phyloP scores from a whole-genome alignment of 129 eudicot species.

The Helianthus tuberosus region DNA sequence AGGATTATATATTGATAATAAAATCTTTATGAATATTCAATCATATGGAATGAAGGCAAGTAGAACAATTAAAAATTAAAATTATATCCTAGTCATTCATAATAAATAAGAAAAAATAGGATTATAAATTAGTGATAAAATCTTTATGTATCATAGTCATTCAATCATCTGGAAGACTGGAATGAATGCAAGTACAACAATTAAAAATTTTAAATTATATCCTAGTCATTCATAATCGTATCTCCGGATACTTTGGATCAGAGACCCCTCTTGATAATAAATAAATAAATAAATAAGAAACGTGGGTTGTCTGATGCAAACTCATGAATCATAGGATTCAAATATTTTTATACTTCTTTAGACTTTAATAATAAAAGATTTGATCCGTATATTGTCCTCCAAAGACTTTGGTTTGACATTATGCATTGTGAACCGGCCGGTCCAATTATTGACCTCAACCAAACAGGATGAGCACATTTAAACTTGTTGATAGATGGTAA shows the following conservation, averaged over 20 bases:
- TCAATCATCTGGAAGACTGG: too few relatives aligned
- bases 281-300: not conserved
- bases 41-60: too few relatives aligned
- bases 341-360: not conserved
- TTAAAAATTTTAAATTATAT: too few relatives aligned
- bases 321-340: not conserved
- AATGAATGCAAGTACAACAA: too few relatives aligned
- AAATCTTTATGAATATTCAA: not conserved
- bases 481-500: not conserved
- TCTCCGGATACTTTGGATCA: constrained; percentile 18
- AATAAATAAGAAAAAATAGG: too few relatives aligned
- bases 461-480: not conserved
- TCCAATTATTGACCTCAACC: not conserved
- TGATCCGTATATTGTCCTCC: too few relatives aligned
- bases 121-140: too few relatives aligned
- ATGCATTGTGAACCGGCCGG: not conserved
- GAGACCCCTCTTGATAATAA: not conserved
- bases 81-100: not conserved
- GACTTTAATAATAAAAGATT: not conserved
- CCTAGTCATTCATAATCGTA: not conserved
- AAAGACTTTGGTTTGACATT: too few relatives aligned
- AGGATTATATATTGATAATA: not conserved
- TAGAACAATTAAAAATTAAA: not conserved
- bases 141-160: too few relatives aligned
- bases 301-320: constrained; percentile 4